These are phyloP conservation scores for Phytophthora palmivora DNA, from an alignment of 352 stramenopile genomes.

Conservation along the genomic window DNA sequence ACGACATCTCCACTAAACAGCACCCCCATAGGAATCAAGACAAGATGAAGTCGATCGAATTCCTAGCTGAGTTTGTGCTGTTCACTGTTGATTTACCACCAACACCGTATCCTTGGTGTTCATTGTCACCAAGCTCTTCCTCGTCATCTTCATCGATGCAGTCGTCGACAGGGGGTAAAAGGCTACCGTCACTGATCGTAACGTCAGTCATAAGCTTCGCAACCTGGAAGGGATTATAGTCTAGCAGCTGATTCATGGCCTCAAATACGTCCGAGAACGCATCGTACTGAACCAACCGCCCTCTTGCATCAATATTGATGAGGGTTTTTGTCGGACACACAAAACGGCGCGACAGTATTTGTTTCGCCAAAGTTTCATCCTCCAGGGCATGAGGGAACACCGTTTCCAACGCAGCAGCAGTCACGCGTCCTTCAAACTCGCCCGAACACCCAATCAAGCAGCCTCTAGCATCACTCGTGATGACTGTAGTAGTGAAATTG, in stretches of 20 bases:
- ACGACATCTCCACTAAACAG: too few relatives aligned
- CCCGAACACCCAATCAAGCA: conserved; percentile 41
- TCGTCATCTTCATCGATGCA: not conserved
- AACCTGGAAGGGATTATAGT: conserved; percentile 21
- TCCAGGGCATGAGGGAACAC: conserved; percentile 35
- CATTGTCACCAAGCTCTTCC: not conserved
- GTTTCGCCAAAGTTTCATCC: conserved; percentile 16
- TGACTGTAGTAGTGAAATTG: conserved; percentile 29
- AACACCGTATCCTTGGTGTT: not conserved
- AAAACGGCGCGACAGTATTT: conserved; percentile 27
- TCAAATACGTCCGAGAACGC: conserved; percentile 46
- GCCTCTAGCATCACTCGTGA: conserved; percentile 26
- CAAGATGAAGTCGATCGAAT: conserved; percentile 32
- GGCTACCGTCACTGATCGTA: conserved; percentile 36
- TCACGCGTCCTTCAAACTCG: conserved; percentile 37
- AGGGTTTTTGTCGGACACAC: conserved; percentile 42
- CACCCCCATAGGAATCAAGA: conserved; percentile 23
- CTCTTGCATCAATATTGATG: conserved; percentile 37
- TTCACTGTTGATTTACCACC: not conserved
- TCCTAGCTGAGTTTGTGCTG: not conserved
- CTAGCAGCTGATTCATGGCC: conserved; percentile 34
- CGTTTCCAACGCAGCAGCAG: conserved; percentile 22
- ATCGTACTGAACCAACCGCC: conserved; percentile 40
- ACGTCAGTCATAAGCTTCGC: conserved; percentile 31
- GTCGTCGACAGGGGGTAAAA: conserved; percentile 28